Conservation (phyloP, 78 protist species). For the Bigelowiella natans region DNA sequence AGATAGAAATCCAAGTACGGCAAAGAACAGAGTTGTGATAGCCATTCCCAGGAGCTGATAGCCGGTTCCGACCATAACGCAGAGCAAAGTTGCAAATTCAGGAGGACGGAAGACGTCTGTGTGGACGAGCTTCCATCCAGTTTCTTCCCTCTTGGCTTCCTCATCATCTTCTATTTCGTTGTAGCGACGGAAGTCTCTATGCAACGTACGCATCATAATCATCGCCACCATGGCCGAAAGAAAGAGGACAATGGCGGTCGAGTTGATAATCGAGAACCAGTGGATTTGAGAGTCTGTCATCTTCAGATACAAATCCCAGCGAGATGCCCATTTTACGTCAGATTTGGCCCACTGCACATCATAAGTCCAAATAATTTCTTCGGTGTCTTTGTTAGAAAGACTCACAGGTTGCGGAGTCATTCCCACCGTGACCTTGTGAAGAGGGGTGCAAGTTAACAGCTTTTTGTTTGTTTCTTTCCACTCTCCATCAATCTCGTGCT, state of each 20-base stretch:
- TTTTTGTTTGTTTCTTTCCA: neutral
- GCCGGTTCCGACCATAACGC: slow-evolving; percentile 72
- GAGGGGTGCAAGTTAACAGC: neutral
- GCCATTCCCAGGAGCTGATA: slow-evolving; percentile 71
- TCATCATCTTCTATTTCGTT: slow-evolving; percentile 20
- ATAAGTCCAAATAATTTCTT: neutral
- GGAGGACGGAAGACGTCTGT: slow-evolving; percentile 95
- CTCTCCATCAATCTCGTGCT: neutral
- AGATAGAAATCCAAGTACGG: slow-evolving; percentile 76
- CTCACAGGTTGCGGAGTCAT: neutral
- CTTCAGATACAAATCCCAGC: slow-evolving; percentile 87
- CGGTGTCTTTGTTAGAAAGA: neutral
- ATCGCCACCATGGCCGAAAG: slow-evolving; percentile 57
- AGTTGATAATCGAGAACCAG: slow-evolving; percentile 90
- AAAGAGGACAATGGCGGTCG: slow-evolving; percentile 79
- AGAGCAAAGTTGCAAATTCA: slow-evolving; percentile 45
- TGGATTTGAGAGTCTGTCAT: slow-evolving; percentile 48
- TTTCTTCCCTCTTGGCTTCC: slow-evolving; percentile 58
- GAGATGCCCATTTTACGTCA: slow-evolving; percentile 66
- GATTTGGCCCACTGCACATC: neutral
- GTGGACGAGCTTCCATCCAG: slow-evolving; percentile 95
- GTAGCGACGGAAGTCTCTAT: slow-evolving; percentile 34
- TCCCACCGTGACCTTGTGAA: neutral
- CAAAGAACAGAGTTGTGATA: slow-evolving; percentile 26
- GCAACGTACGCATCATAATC: slow-evolving; percentile 80